phyloP scores from a whole-genome alignment of 2,329 filamentous ascomycete species.

The Talaromyces sp. region DNA sequence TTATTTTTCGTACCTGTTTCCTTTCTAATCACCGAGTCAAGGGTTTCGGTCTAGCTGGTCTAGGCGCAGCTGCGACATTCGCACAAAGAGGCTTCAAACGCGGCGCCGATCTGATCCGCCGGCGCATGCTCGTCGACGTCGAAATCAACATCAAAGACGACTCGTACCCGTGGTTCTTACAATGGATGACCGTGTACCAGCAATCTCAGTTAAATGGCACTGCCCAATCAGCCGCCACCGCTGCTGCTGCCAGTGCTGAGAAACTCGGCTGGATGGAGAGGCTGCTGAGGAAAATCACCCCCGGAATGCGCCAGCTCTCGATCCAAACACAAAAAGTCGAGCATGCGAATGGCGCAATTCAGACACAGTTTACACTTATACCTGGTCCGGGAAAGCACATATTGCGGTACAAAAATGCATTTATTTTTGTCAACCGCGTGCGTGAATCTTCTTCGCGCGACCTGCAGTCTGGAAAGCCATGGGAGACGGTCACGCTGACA shows the following conservation, averaged over 20 bases:
- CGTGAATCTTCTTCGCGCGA: conserved; percentile 77
- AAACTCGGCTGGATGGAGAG: conserved; percentile 43
- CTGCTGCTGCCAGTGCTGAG: conserved; percentile 19
- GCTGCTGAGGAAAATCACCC: conserved; percentile 53
- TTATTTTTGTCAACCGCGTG: conserved; percentile 79
- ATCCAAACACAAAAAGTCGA: conserved; percentile 59
- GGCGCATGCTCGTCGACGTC: conserved; percentile 85
- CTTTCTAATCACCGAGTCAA: conserved; percentile 19
- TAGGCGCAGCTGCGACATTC: conserved; percentile 76
- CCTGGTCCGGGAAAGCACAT: conserved; percentile 88
- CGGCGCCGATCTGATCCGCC: conserved; percentile 67
- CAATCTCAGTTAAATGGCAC: conserved; percentile 50
- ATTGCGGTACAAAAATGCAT: conserved; percentile 77
- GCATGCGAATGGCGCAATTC: conserved; percentile 60
- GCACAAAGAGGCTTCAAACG: conserved; percentile 70
- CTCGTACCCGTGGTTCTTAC: conserved; percentile 87
- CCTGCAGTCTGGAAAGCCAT: conserved; percentile 76
- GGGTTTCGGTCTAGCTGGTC: conserved; percentile 84
- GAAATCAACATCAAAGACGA: conserved; percentile 93
- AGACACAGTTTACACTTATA: conserved; percentile 79
- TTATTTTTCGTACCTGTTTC: conserved; percentile 4
- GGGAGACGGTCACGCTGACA: conserved; percentile 89
- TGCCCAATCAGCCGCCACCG: conserved; percentile 37
- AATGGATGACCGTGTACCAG: conserved; percentile 86
- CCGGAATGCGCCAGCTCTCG: conserved; percentile 57